Conservation (phyloP, 176 grass and related monocot species). For the Pharus latifolius region DNA sequence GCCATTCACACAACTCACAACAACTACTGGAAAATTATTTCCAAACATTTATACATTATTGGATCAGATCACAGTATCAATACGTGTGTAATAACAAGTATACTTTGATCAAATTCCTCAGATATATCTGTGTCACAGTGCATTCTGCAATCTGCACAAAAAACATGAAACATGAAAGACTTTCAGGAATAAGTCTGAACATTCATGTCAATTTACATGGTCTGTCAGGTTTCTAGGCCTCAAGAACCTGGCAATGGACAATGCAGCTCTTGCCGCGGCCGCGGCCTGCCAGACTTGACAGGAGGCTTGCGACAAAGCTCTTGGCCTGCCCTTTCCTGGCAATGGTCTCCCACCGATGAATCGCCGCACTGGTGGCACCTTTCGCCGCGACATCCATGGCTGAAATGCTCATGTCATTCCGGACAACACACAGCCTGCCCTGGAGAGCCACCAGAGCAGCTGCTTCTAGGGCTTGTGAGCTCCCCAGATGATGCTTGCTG, state of each 20-base stretch:
- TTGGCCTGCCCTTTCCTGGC: slow-evolving; percentile 38
- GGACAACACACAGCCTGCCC: slow-evolving; percentile 55
- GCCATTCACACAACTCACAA: too few relatives aligned
- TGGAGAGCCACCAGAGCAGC: slow-evolving; percentile 43
- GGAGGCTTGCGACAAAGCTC: slow-evolving; percentile 43
- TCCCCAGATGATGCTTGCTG: slow-evolving; percentile 50
- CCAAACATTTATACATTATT: neutral
- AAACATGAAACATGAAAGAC: neutral
- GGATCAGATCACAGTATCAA: neutral
- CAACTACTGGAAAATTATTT: neutral
- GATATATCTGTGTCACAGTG: neutral
- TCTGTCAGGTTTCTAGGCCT: slow-evolving; percentile 15
- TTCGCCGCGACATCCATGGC: slow-evolving; percentile 42
- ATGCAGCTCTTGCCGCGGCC: slow-evolving; percentile 34
- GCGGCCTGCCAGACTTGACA: slow-evolving; percentile 42
- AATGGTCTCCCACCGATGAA: slow-evolving; percentile 41
- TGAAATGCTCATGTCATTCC: slow-evolving; percentile 74
- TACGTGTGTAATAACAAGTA: neutral
- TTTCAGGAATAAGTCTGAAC: neutral
- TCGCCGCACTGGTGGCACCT: neutral
- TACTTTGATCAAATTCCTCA: neutral
- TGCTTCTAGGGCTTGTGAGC: slow-evolving; percentile 52
- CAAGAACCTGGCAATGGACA: slow-evolving; percentile 80
- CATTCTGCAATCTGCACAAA: neutral
- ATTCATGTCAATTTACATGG: too few relatives aligned